phyloP scores from a whole-genome alignment of 148 eudicot species.

The Polygonum maritimum region DNA sequence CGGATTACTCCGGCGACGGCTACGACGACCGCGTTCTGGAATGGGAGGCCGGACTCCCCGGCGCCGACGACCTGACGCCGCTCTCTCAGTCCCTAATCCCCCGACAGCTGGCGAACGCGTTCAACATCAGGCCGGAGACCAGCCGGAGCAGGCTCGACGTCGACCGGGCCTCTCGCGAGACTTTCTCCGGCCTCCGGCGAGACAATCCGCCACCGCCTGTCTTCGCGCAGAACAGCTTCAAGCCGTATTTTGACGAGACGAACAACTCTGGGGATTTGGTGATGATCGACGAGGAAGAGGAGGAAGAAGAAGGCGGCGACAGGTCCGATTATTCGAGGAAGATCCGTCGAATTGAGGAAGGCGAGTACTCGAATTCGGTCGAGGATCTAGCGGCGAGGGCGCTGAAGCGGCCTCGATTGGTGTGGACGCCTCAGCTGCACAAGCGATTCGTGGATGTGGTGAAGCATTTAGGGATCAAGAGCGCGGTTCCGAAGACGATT shows the following conservation, averaged over 20 bases:
- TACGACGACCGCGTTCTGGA: constrained; percentile 27
- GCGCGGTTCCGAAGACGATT: constrained; percentile 89
- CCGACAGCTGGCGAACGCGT: constrained; percentile 43
- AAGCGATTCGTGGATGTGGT: constrained; percentile 90
- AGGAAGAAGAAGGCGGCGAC: constrained; percentile 21
- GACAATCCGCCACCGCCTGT: background rate
- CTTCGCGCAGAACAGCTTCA: constrained; percentile 15
- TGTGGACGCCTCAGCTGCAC: constrained; percentile 95
- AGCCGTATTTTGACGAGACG: constrained; percentile 16
- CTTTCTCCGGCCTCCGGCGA: constrained; percentile 30
- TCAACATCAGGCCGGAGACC: constrained; percentile 44
- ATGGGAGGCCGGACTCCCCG: constrained; percentile 58
- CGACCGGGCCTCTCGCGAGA: constrained; percentile 36
- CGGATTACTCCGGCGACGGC: constrained; percentile 20
- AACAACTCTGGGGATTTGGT: background rate
- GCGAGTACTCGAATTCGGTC: constrained; percentile 4
- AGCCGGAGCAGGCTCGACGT: constrained; percentile 34
- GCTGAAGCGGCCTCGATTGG: constrained; percentile 54
- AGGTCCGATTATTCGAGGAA: constrained; percentile 35
- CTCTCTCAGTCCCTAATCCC: constrained; percentile 45
- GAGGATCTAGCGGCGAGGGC: constrained; percentile 23
- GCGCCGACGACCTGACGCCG: constrained; percentile 39
- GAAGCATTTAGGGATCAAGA: constrained; percentile 62
- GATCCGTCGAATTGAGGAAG: constrained; percentile 18
- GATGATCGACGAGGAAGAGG: constrained; percentile 5